Conservation (phyloP, 495 filamentous ascomycete species). For the Aspergillus panamensis region DNA sequence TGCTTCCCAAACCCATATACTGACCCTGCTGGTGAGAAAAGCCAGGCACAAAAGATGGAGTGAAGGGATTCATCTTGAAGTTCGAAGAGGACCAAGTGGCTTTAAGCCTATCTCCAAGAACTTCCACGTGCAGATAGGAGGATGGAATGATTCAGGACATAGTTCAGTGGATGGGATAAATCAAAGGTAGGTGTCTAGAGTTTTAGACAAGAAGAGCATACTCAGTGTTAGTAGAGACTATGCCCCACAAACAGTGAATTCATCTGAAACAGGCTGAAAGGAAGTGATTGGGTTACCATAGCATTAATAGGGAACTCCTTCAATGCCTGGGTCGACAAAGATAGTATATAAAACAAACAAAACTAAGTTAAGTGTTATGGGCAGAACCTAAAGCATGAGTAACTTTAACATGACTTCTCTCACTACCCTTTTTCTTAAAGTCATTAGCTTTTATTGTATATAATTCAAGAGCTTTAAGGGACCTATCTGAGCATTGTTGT, state of each 20-base stretch:
- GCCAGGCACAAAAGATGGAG: conserved; percentile 7
- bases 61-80: conserved; percentile 10
- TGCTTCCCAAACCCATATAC: background rate
- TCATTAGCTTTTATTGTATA: background rate
- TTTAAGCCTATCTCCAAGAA: background rate
- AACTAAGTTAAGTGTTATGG: background rate
- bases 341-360: background rate
- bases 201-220: background rate
- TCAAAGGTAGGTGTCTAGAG: background rate
- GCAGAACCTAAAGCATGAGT: background rate
- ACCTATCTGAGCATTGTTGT: too few species aligned
- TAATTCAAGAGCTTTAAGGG: too few species aligned
- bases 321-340: background rate
- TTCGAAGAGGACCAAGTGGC: background rate
- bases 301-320: background rate
- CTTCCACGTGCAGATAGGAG: background rate
- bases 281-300: background rate
- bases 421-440: background rate
- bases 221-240: background rate
- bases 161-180: background rate
- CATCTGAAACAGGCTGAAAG: background rate
- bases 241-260: background rate
- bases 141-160: background rate
- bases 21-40: conserved; percentile 4
- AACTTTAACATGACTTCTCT: background rate